A percentile compares a stretch with the other conserved stretches of the same genome.
Conservation (phyloP, 495 filamentous ascomycete genomes). For the Oidiodendron maius region DNA sequence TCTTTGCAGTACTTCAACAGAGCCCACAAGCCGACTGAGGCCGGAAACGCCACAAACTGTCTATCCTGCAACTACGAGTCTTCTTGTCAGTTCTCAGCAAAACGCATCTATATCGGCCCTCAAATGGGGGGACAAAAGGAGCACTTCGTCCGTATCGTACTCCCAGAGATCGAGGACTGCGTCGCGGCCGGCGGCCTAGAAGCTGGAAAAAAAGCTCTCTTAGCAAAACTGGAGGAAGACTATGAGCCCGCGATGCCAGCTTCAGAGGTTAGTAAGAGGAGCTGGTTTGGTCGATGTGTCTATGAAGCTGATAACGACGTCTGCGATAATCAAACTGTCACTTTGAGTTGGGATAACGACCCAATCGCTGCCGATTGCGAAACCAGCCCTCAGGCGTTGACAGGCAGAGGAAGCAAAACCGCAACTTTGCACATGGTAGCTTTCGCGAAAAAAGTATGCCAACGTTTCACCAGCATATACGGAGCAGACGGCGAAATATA, state of each 20-base stretch:
- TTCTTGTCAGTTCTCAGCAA: slow-evolving; percentile 76
- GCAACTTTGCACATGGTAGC: slow-evolving; percentile 93
- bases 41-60: slow-evolving; percentile 81
- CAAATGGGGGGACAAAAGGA: slow-evolving; percentile 43
- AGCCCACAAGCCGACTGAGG: slow-evolving; percentile 63
- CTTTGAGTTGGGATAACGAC: slow-evolving; percentile 75
- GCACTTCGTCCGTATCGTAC: slow-evolving; percentile 85
- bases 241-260: slow-evolving; percentile 51
- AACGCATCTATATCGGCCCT: slow-evolving; percentile 65
- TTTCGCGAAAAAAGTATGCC: slow-evolving; percentile 78
- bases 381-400: slow-evolving; percentile 16
- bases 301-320: slow-evolving; percentile 90
- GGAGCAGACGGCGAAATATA: slow-evolving; percentile 80
- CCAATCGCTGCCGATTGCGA: slow-evolving; percentile 21
- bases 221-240: slow-evolving; percentile 56
- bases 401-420: slow-evolving; percentile 64
- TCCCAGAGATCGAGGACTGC: slow-evolving; percentile 83
- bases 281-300: slow-evolving; percentile 93
- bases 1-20: slow-evolving; percentile 67
- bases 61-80: slow-evolving; percentile 67
- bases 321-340: slow-evolving; percentile 86
- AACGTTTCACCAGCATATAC: slow-evolving; percentile 76
- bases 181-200: slow-evolving; percentile 27
- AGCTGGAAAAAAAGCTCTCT: slow-evolving; percentile 37
- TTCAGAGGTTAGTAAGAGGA: slow-evolving; percentile 48